phyloP scores from a whole-genome alignment of 148 eudicot species.

The Amaranthus hypochondriacus region DNA sequence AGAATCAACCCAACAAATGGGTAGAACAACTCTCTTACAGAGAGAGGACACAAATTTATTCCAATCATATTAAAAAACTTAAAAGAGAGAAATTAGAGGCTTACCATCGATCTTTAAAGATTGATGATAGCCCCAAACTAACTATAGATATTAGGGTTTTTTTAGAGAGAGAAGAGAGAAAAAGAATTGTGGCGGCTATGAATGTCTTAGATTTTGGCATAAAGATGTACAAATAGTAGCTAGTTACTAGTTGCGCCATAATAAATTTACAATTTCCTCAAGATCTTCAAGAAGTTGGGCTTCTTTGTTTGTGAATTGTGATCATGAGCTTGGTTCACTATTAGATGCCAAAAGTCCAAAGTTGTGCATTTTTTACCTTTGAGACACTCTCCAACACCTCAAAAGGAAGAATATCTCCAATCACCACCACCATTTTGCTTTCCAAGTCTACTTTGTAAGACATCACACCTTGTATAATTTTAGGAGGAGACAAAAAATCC shows the following conservation, averaged over 20 bases:
- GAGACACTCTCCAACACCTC: constrained; percentile 83
- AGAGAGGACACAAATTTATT: no score
- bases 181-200: not conserved
- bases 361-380: constrained; percentile 65
- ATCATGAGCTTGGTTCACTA: not conserved
- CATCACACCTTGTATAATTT: constrained; percentile 50
- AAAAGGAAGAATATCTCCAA: constrained; percentile 72
- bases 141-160: no score
- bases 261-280: not conserved
- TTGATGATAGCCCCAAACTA: no score
- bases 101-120: no score
- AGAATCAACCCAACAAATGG: no score
- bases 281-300: not conserved
- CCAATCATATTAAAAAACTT: no score
- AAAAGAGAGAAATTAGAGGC: no score
- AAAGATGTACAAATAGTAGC: constrained; percentile 11
- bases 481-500: not conserved
- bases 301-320: not conserved
- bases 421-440: constrained; percentile 86
- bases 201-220: constrained; percentile 10
- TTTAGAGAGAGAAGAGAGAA: no score
- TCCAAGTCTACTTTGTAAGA: constrained; percentile 84
- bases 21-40: no score
- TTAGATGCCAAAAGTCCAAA: constrained; percentile 49
- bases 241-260: no score